Evolutionary conservation across 805 yeast genomes (phyloP), one percentile per base, ranked within the genome.

Genomic region (Saturnispora sanitii): DNA sequence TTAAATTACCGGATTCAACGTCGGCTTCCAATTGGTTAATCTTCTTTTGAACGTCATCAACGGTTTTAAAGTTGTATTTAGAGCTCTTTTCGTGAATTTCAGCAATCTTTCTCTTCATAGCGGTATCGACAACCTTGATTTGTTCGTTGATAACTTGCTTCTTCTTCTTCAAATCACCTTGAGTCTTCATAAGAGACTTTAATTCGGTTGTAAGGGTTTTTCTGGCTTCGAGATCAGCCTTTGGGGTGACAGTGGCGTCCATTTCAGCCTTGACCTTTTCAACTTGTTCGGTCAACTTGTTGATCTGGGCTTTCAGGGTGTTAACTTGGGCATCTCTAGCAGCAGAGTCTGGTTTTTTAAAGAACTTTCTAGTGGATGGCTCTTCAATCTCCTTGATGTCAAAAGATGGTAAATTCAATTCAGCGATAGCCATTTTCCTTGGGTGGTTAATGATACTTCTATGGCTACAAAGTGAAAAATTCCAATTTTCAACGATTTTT

Each of bases 1-100:
- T 75, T 58, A 92, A 70, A 35, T 71, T 64, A 48, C 97, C 97
- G 38, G 82, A 64, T 42, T 82, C 84, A 46, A 92, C 79, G 50
- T 72, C 68, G 33, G 70, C 72, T 59, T 92, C 96, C 55, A 86
- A 73, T 49, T 67, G 68, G 44, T 59, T 57, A 55, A 83, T 70
- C 61, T 79, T 76, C 44, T 67, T 66, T 51, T 82, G 87, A 50
- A 83, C 79, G 47, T 83, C 94, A 28, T 66, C 78, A 45, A 71
- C 73, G 35, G 68, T 65, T 60, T 78, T 79, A 71, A 75, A 88
- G 49, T 66, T 74, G 62, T 73, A 70, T 65, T 82, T 84, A 44
- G 85, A 71, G 44, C 81, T 76, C 56, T 77, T 72, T 32, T 78
- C 70, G 60, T 77, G 81, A 52, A 90, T 73, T 52, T 87, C 95